Evolutionary conservation across 495 filamentous ascomycete genomes (phyloP).

Genomic region (Hypoxylon crocopeplum): DNA sequence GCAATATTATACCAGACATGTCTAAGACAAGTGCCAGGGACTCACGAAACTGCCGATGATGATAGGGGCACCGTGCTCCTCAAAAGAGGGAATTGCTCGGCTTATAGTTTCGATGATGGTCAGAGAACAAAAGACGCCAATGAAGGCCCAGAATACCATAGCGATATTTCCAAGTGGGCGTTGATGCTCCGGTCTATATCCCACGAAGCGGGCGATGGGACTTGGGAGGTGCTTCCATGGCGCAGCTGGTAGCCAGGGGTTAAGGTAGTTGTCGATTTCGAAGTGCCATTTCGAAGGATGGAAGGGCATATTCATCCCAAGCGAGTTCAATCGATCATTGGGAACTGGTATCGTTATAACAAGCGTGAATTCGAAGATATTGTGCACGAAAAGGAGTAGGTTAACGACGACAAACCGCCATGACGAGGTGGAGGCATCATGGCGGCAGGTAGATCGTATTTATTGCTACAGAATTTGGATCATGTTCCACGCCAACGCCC

Average conservation of each 20-base stretch:
- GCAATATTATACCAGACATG: neutral
- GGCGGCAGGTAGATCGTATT: slow-evolving; percentile 14
- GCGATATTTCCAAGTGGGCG: slow-evolving; percentile 56
- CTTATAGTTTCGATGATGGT: slow-evolving; percentile 54
- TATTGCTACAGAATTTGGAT: no score
- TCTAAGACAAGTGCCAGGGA: slow-evolving; percentile 2
- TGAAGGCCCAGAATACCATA: slow-evolving; percentile 57
- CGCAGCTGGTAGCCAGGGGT: slow-evolving; percentile 64
- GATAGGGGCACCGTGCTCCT: slow-evolving; percentile 48
- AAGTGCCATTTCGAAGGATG: slow-evolving; percentile 55
- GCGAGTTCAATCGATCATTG: neutral
- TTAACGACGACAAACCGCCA: neutral
- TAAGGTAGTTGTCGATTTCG: slow-evolving; percentile 71
- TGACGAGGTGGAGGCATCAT: slow-evolving; percentile 4
- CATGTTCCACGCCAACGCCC: neutral
- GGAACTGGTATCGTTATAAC: neutral
- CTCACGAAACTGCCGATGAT: slow-evolving; percentile 61
- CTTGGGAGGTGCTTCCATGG: slow-evolving; percentile 53
- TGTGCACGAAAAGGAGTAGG: neutral
- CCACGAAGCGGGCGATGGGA: slow-evolving; percentile 58
- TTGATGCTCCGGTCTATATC: slow-evolving; percentile 49
- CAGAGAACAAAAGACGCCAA: slow-evolving; percentile 57
- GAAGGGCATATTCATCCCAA: slow-evolving; percentile 17
- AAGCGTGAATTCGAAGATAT: neutral
- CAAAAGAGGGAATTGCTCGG: slow-evolving; percentile 46